These are phyloP conservation scores for Phialocephala subalpina DNA, from an alignment of 2,329 filamentous ascomycete genomes.

Conservation along the genomic window DNA sequence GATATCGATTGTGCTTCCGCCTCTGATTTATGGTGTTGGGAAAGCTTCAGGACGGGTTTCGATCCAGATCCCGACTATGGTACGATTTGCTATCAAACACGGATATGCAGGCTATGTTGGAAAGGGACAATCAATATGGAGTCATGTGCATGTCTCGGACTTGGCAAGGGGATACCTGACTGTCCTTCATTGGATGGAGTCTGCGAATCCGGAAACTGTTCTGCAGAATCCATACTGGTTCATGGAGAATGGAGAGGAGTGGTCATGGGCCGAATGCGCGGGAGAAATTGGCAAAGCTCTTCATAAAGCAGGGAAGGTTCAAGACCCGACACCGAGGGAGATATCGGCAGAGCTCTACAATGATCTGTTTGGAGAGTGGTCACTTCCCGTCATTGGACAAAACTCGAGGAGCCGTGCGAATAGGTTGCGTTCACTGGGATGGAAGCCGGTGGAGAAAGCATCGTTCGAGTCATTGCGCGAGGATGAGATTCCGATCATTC, in stretches of 20 bases:
- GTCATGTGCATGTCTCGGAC: constrained; percentile 56
- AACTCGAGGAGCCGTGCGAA: constrained; percentile 53
- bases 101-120: constrained; percentile 55
- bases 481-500: constrained; percentile 6
- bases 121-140: constrained; percentile 50
- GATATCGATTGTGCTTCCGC: constrained; percentile 56
- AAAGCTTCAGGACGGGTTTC: constrained; percentile 48
- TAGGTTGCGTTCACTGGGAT: constrained; percentile 53
- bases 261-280: constrained; percentile 52
- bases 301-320: constrained; percentile 48
- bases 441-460: constrained; percentile 53
- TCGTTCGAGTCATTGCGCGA: constrained; percentile 35
- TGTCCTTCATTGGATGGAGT: constrained; percentile 55
- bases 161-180: constrained; percentile 54
- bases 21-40: constrained; percentile 55
- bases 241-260: constrained; percentile 53
- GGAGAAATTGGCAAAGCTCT: constrained; percentile 48
- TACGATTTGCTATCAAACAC: constrained; percentile 56
- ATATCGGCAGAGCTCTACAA: constrained; percentile 48
- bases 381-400: constrained; percentile 48
- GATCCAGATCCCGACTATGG: constrained; percentile 56
- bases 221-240: constrained; percentile 58
- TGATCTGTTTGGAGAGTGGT: constrained; percentile 50
- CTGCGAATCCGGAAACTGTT: constrained; percentile 40
- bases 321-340: constrained; percentile 46